Base-by-base conservation (phyloP, 1,284 basidiomycete species). In the Cryptococcus maquisensis region DNA sequence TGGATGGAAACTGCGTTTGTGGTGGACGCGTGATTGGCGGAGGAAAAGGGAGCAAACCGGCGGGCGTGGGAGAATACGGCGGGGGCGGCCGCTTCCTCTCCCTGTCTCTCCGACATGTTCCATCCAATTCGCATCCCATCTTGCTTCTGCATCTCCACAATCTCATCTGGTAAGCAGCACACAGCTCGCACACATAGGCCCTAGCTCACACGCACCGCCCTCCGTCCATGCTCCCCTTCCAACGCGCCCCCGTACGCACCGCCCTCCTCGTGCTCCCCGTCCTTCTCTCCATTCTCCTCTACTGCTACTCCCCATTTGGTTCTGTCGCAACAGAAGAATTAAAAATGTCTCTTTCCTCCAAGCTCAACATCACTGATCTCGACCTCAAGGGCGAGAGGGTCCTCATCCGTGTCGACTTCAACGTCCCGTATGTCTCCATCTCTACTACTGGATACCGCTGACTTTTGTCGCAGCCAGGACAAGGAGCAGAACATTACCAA, bases 391-490 rank as follows among this genome's bases (percentile, higher is more conserved):
- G 81, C 74, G 74, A 77, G 67, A 88, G 89, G 65, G 93, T 98
- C 71, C 86, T 97, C 68, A 91, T 96, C 75, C 88, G 92, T 63
- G 90, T 98, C 68, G 96, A 98, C 83, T 98, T 98, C 81, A 98
- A 98, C 79, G 95, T 98, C 64, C 95, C 95, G 68, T 68, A 16
- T 59, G 68, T 64, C 21, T 21, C 6, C 13, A 32, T 40, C 13
- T 23, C 28, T 40, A 37, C n/a, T 20, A 16, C 16, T n/a, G 3
- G 35, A 20, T 8, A 35, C 24, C 62, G 85, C 90, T 53, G 55
- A 59, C 45, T 43, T n/a, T 15, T 26, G 21, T 48, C 15, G 12
- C 38, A 68, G 66, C 64, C 69, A 71, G 65, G 79, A 81, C 68
- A 80, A 80, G 79, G 82, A 86, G 71, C 86, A 86, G 54, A 86